Evolutionary conservation across 139 green algal species (phyloP), one percentile per base, ranked within the genome.

Genomic region (Spirogloea muscicola): DNA sequence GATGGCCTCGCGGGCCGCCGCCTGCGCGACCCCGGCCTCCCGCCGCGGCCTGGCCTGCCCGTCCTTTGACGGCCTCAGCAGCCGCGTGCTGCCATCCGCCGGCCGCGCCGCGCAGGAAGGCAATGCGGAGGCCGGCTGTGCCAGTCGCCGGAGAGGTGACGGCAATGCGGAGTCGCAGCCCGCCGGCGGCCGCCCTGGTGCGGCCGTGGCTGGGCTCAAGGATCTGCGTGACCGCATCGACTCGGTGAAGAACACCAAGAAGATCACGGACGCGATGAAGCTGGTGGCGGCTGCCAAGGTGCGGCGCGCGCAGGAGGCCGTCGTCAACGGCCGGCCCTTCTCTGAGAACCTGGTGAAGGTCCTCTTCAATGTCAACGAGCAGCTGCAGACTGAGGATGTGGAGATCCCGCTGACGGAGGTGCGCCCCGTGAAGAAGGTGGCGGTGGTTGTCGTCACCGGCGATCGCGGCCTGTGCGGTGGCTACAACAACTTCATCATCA

Each of bases 331-430:
- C 55, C 89, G 94, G 51, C 94, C 94, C 51, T 99, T 99, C 84
- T 91, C 94, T 18, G 94, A 98, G 89, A 96, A 97, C 82, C 90
- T 98, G 6, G 92, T 98, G 51, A 97, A 98, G 91, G 94, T 97
- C 34, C 85, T 99, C 46, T 99, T 92, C 83, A 93, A 91, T 61
- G 92, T 99, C 7, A 99, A 99, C 88, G 87, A 96, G 85, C 83
- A 93, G 55, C 84, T 99, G 78, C 84, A 88, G 42, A 83, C 87
- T 43, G 94, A 98, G 89, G 94, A 99, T 73, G 91, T 98, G 42
- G 94, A 99, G 87, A 95, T 90, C 37, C 94, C 94, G 41, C 84
- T 99, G 67, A 91, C 90, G 44, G 74, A 88, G 36, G 76, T 97
- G 10, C 88, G 94, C 63, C 91, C 94, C 21, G 92, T 98, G 1